A percentile compares a stretch with the other conserved stretches of the same genome.
Conservation (phyloP, 257 asterid species). For the Anisodus tanguticus region DNA sequence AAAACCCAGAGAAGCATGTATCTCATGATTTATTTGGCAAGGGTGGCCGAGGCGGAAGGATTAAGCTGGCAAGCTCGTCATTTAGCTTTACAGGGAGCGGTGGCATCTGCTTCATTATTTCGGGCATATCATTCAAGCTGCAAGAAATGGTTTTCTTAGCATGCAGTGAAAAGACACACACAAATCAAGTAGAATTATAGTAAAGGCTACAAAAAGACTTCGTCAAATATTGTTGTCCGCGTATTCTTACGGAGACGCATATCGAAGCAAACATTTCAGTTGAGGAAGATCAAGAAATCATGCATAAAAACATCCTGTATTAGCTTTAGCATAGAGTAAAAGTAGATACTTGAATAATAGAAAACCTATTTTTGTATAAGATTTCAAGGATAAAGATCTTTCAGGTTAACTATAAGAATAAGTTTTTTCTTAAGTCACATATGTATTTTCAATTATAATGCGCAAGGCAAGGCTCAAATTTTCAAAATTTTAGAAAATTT, state of each 20-base stretch:
- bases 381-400: not conserved
- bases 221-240: not conserved
- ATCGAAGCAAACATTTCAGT: not conserved
- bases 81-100: conserved; percentile 86
- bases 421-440: not conserved
- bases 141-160: conserved; percentile 39
- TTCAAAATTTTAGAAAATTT: not conserved
- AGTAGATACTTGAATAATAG: not conserved
- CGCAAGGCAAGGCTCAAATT: not conserved
- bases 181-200: not conserved
- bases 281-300: not conserved
- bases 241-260: not conserved
- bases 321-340: not conserved
- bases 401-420: not conserved
- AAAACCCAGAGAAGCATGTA: conserved; percentile 35
- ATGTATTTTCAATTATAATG: not conserved
- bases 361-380: not conserved
- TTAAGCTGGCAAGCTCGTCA: conserved; percentile 69
- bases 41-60: conserved; percentile 56
- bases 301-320: not conserved
- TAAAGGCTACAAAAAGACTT: not conserved
- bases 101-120: conserved; percentile 87
- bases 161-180: not conserved
- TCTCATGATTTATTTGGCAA: conserved; percentile 53
- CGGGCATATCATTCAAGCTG: conserved; percentile 74